These are phyloP conservation scores for Phytophthora parvispora DNA, from an alignment of 352 stramenopile genomes.

Conservation along the genomic window DNA sequence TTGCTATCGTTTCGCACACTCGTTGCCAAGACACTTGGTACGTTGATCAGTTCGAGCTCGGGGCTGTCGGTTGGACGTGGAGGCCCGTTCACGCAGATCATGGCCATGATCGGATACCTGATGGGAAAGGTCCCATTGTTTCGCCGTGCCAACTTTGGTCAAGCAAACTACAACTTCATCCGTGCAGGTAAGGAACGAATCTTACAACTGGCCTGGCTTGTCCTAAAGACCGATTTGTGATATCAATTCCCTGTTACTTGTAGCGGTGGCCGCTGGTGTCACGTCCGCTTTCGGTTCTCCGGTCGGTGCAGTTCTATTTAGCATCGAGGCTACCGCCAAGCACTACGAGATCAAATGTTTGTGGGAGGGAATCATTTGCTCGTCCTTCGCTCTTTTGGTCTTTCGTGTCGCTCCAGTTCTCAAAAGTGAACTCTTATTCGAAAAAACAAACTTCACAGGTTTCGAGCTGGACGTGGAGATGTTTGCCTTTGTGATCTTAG, in stretches of 20 bases:
- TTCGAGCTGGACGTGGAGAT: conserved; percentile 89
- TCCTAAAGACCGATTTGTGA: neutral
- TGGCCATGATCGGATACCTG: conserved; percentile 79
- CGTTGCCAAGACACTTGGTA: conserved; percentile 76
- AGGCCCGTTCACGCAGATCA: conserved; percentile 83
- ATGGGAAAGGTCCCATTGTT: conserved; percentile 78
- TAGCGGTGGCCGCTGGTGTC: conserved; percentile 79
- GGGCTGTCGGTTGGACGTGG: conserved; percentile 78
- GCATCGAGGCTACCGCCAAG: conserved; percentile 85
- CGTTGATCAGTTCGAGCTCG: conserved; percentile 71
- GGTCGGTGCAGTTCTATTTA: conserved; percentile 81
- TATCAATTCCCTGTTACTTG: neutral
- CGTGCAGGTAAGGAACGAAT: conserved; percentile 57
- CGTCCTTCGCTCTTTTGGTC: conserved; percentile 80
- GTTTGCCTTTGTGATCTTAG: conserved; percentile 78
- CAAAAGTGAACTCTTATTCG: conserved; percentile 82
- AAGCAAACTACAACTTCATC: conserved; percentile 81
- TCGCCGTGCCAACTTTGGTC: conserved; percentile 73
- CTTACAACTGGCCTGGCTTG: neutral
- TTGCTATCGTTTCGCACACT: conserved; percentile 77
- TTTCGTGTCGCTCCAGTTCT: conserved; percentile 82
- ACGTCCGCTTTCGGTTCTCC: conserved; percentile 87
- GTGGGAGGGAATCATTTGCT: conserved; percentile 88
- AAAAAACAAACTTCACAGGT: conserved; percentile 80
- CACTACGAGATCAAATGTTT: conserved; percentile 91